These are phyloP conservation scores for Alternaria viburni DNA, from an alignment of 2,329 filamentous ascomycete species.

Conservation along the genomic window DNA sequence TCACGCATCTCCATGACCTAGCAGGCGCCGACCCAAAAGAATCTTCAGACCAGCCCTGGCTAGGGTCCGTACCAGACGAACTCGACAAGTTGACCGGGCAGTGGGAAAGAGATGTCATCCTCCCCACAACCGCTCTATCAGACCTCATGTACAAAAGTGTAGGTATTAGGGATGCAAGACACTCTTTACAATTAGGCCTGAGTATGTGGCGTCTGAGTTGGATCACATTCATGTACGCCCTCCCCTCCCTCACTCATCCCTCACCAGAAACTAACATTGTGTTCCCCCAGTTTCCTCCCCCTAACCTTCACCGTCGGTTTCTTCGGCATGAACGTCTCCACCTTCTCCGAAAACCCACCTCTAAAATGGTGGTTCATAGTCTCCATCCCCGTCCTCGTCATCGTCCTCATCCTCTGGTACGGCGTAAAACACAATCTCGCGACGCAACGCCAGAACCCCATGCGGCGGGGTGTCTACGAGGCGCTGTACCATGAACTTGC, in stretches of 20 bases:
- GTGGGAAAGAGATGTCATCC: conserved; percentile 58
- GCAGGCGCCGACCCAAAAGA: conserved; percentile 42
- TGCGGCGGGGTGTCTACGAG: conserved; percentile 59
- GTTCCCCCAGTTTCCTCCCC: conserved; percentile 59
- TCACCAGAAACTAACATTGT: too few species aligned
- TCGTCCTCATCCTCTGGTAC: conserved; percentile 57
- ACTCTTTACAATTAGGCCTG: conserved; percentile 56
- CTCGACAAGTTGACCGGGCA: conserved; percentile 56
- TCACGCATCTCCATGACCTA: conserved; percentile 51
- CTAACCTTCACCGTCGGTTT: conserved; percentile 58
- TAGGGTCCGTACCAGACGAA: conserved; percentile 49
- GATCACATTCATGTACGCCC: conserved; percentile 70
- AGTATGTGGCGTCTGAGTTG: conserved; percentile 65
- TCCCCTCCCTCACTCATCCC: too few species aligned
- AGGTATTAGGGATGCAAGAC: conserved; percentile 58
- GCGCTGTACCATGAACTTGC: conserved; percentile 57
- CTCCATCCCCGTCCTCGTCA: conserved; percentile 53
- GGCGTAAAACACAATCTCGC: conserved; percentile 55
- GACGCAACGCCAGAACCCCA: conserved; percentile 51
- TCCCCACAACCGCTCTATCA: conserved; percentile 57
- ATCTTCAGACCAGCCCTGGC: conserved; percentile 45
- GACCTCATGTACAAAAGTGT: conserved; percentile 62
- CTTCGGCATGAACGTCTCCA: conserved; percentile 61
- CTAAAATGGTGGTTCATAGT: conserved; percentile 54
- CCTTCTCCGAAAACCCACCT: conserved; percentile 41